Evolutionary conservation across 805 yeast genomes (phyloP), one percentile per base, ranked within the genome.

Genomic region (baker's yeast (Saccharomyces cerevisiae)): DNA sequence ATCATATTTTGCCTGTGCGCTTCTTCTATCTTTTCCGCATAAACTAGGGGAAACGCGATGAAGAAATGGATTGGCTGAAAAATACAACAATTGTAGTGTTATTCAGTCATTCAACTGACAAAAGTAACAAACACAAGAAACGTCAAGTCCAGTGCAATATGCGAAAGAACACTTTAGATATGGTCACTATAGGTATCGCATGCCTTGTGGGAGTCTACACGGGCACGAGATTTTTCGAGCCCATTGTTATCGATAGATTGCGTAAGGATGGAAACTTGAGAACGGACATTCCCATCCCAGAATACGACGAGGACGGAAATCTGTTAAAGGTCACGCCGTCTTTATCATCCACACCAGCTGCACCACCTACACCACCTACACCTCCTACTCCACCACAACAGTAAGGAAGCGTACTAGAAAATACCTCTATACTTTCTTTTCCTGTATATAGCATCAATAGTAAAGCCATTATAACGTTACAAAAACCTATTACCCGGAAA

Each of bases 191-290:
- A 3, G 61, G 58, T 0, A 52, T 69, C 26, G 65, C 69, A 2
- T 57, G 65, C 3, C 59, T 66, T 6, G 73, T 70, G 3, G 82
- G 83, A 2, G 71, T 77, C 2, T 79, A 77, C 60, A 73, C 78
- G 21, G 78, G 78, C 52, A 58, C 81, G 53, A 80, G 78, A 64
- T 87, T 87, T 70, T 87, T 88, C 74, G 84, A 84, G 60, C 95
- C 95, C 1, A 67, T 87, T 17, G 78, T 87, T 2, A 77, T 86
- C 30, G 90, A 84, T 49, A 84, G 79, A 58, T 73, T 87, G 55
- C 75, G 77, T 60, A 79, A 82, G 62, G 89, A 85, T 57, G 88
- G 89, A 1, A 77, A 77, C 55, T 72, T 87, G 50, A 76, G 91
- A 64, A 63, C 70, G 1, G 92, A 84, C 61, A 77, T 85, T 47